A percentile compares a stretch with the other conserved stretches of the same genome.
Conservation (phyloP, 108 stramenopile genomes). For the Fragilaria crotonensis region DNA sequence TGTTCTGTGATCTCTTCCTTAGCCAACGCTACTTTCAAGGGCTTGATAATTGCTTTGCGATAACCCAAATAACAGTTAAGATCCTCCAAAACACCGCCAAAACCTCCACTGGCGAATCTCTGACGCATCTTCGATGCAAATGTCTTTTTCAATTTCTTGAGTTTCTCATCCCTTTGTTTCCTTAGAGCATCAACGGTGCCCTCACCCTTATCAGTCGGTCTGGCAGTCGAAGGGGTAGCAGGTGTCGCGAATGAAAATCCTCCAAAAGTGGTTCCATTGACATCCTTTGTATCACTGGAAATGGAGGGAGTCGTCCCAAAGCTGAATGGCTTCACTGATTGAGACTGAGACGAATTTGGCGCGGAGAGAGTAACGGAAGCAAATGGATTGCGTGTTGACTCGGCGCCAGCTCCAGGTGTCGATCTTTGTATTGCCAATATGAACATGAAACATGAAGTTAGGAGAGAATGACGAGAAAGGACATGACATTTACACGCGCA, state of each 20-base stretch:
- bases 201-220: too few relatives aligned
- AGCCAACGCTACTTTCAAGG: not conserved
- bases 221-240: too few relatives aligned
- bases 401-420: not conserved
- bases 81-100: not conserved
- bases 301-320: not conserved
- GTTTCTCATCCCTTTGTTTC: not conserved
- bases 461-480: not conserved
- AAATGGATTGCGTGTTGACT: not conserved
- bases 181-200: too few relatives aligned
- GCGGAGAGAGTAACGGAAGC: not conserved
- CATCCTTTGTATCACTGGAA: not conserved
- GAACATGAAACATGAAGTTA: not conserved
- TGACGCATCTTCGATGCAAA: not conserved
- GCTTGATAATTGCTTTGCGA: not conserved
- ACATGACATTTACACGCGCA: not conserved
- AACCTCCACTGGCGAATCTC: not conserved
- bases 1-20: not conserved
- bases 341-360: not conserved
- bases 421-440: not conserved
- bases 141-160: not conserved
- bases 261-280: too few relatives aligned
- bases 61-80: not conserved
- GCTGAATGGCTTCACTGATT: not conserved
- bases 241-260: too few relatives aligned